phyloP scores from a whole-genome alignment of 768 basidiomycete genomes.

The Mycena galopus region DNA sequence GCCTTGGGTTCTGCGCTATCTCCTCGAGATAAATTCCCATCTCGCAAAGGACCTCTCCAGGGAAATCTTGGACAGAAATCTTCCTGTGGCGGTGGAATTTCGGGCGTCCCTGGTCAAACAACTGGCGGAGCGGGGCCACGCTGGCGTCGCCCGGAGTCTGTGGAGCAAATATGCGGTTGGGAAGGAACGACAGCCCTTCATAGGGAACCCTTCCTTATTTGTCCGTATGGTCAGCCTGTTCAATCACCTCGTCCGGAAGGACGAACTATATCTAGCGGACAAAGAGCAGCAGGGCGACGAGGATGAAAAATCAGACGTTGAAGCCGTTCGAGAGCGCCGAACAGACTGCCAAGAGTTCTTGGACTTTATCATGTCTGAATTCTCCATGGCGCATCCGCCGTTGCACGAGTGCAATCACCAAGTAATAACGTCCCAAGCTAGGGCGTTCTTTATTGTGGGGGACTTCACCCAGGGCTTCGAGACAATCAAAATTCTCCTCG shows the following conservation, averaged over 20 bases:
- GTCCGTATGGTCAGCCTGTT: slow-evolving; percentile 67
- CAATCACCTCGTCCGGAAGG: slow-evolving; percentile 42
- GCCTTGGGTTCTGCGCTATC: slow-evolving; percentile 66
- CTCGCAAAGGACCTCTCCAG: slow-evolving; percentile 63
- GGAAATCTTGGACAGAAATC: slow-evolving; percentile 58
- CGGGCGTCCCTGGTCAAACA: slow-evolving; percentile 65
- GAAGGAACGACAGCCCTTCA: slow-evolving; percentile 54
- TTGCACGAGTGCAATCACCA: slow-evolving; percentile 61
- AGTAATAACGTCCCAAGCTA: slow-evolving; percentile 70
- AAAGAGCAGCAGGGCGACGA: not conserved
- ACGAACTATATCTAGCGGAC: slow-evolving; percentile 32
- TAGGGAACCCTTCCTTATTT: slow-evolving; percentile 59
- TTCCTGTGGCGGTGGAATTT: slow-evolving; percentile 56
- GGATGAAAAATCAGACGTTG: not conserved
- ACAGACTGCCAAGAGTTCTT: slow-evolving; percentile 56
- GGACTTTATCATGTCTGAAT: slow-evolving; percentile 59
- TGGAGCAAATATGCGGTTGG: slow-evolving; percentile 70
- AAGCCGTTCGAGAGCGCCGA: slow-evolving; percentile 23
- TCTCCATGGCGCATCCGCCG: slow-evolving; percentile 58
- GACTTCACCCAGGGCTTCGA: slow-evolving; percentile 60
- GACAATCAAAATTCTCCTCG: slow-evolving; percentile 59
- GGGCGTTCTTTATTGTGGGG: slow-evolving; percentile 72
- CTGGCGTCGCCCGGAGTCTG: slow-evolving; percentile 61
- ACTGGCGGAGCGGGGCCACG: slow-evolving; percentile 62
- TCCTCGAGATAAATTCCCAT: slow-evolving; percentile 58